These are phyloP conservation scores for Aspergillus pseudotamarii DNA, from an alignment of 2,329 filamentous ascomycete genomes.

Conservation along the genomic window DNA sequence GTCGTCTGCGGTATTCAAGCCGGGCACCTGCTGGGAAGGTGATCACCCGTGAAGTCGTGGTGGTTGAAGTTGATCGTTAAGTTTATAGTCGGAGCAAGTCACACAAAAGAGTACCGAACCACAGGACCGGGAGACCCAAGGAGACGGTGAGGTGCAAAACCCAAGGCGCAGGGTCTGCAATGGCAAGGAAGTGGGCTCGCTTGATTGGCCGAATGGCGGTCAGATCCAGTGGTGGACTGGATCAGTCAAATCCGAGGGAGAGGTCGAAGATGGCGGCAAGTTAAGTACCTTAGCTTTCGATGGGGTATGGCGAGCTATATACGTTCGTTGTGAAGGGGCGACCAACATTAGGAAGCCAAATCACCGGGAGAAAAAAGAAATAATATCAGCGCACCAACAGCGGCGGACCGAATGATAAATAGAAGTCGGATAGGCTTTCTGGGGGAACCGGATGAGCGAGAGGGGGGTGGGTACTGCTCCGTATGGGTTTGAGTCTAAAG, in stretches of 20 bases:
- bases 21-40: neutral
- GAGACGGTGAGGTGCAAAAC: constrained; percentile 23
- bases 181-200: constrained; percentile 14
- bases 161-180: constrained; percentile 15
- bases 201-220: constrained; percentile 27
- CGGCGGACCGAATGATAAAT: constrained; percentile 20
- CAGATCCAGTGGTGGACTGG: constrained; percentile 20
- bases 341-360: neutral
- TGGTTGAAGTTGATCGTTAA: constrained; percentile 5
- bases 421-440: constrained; percentile 24
- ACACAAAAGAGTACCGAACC: constrained; percentile 26
- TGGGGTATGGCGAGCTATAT: neutral
- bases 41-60: neutral
- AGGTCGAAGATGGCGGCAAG: neutral
- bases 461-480: constrained; percentile 14
- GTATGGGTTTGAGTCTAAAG: constrained; percentile 8
- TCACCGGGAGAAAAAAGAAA: neutral
- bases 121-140: constrained; percentile 29
- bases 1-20: neutral
- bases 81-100: constrained; percentile 13
- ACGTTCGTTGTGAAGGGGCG: neutral
- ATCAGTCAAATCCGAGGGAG: constrained; percentile 11
- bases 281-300: neutral
- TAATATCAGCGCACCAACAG: neutral
- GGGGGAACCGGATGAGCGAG: constrained; percentile 17